Percentiles rank a stretch among this genome's conserved stretches.
Conservation (phyloP, 805 yeast species). For the Saturnispora gosingensis region DNA sequence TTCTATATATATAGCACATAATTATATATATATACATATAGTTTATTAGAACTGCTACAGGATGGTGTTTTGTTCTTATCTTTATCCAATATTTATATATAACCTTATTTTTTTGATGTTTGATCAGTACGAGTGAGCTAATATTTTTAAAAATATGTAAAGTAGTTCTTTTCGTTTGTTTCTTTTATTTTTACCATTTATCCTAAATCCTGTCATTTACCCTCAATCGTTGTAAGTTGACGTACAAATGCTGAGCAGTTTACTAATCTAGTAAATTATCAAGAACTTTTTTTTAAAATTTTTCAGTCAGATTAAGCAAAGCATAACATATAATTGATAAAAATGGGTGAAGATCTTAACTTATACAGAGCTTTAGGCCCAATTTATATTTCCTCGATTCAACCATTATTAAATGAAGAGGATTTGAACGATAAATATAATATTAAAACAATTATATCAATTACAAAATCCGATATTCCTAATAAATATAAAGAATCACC, state of each 20-base stretch:
- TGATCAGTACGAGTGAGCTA: too few relatives aligned
- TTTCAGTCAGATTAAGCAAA: background rate
- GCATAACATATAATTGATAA: background rate
- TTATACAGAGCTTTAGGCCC: conserved; percentile 64
- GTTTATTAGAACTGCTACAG: background rate
- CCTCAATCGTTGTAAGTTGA: background rate
- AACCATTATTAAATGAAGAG: conserved; percentile 47
- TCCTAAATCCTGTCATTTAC: background rate
- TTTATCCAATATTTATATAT: background rate
- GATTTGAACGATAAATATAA: conserved; percentile 43
- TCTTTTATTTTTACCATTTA: too few relatives aligned
- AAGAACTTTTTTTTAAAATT: background rate
- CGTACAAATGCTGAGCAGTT: background rate
- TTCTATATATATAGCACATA: background rate
- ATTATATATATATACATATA: too few relatives aligned
- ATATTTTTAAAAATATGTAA: too few relatives aligned
- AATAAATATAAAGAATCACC: conserved; percentile 31
- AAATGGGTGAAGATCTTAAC: conserved; percentile 11
- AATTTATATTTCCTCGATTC: conserved; percentile 65
- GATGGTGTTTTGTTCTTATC: background rate
- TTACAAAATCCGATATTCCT: conserved; percentile 57
- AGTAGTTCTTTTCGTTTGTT: too few relatives aligned
- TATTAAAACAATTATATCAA: conserved; percentile 66
- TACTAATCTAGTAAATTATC: background rate
- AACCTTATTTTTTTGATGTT: too few relatives aligned